A percentile compares a stretch with the other conserved stretches of the same genome.
These are phyloP conservation scores for Tremella mesenterica DNA, from an alignment of 768 basidiomycete genomes.

Conservation along the genomic window DNA sequence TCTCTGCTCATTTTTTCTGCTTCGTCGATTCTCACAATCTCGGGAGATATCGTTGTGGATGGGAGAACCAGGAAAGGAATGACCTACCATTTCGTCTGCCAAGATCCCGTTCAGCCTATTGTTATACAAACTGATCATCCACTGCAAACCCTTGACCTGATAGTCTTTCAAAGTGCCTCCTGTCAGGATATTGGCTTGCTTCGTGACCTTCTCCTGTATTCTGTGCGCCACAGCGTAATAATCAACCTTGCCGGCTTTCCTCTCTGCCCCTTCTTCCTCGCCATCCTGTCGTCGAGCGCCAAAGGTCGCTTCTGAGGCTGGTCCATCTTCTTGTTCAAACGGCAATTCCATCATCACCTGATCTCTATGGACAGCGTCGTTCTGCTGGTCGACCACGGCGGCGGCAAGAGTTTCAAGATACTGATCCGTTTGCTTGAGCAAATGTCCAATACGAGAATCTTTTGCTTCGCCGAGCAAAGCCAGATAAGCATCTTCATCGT, in stretches of 20 bases:
- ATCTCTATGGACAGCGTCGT: conserved; percentile 51
- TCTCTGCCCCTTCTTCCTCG: conserved; percentile 52
- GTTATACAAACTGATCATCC: conserved; percentile 86
- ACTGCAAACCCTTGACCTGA: conserved; percentile 88
- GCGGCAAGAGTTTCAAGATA: conserved; percentile 93
- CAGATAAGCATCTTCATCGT: conserved; percentile 99
- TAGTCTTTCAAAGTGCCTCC: conserved; percentile 92
- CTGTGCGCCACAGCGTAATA: conserved; percentile 94
- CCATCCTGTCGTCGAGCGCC: conserved; percentile 61
- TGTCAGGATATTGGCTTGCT: conserved; percentile 53
- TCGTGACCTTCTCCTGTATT: conserved; percentile 71
- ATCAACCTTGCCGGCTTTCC: conserved; percentile 69
- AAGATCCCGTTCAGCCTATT: conserved; percentile 48
- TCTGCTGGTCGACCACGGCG: conserved; percentile 87
- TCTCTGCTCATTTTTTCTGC: too few relatives aligned
- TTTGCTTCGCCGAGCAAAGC: conserved; percentile 98
- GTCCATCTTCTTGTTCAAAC: conserved; percentile 60
- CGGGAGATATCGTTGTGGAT: too few relatives aligned
- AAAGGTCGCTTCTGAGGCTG: conserved; percentile 78
- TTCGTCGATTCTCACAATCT: too few relatives aligned
- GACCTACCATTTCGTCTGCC: conserved; percentile 57
- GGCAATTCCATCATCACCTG: conserved; percentile 33
- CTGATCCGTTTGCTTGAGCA: conserved; percentile 83
- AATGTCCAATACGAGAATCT: conserved; percentile 95
- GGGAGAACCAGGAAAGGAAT: background rate